phyloP scores from a whole-genome alignment of 371 early-diverging fungal genomes.

The Coemansia sp. region DNA sequence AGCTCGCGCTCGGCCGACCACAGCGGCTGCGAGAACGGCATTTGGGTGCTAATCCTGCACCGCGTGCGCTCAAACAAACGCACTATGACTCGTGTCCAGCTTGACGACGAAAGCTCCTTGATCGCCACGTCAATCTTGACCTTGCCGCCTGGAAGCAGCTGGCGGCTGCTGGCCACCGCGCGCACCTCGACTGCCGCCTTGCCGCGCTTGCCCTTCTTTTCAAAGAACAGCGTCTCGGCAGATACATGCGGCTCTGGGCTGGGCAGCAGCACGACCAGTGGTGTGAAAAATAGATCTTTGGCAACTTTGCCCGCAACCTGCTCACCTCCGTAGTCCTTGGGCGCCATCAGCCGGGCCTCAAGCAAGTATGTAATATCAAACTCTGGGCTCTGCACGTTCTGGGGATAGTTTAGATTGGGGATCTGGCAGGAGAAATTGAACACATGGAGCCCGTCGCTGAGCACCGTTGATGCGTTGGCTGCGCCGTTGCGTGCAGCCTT shows the following conservation, averaged over 20 bases:
- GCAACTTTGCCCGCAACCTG: conserved; percentile 15
- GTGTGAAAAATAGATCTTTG: conserved; percentile 33
- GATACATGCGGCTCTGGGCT: conserved; percentile 11
- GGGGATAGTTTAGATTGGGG: conserved; percentile 48
- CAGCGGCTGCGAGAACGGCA: conserved; percentile 24
- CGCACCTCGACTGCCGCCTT: conserved; percentile 44
- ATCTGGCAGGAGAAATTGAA: conserved; percentile 45
- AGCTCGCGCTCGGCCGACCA: conserved; percentile 42
- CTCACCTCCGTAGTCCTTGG: conserved; percentile 26
- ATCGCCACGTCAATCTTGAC: conserved; percentile 35
- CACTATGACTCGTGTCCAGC: conserved; percentile 35
- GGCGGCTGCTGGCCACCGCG: conserved; percentile 15
- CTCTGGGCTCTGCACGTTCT: conserved; percentile 25
- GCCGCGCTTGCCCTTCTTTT: conserved; percentile 43
- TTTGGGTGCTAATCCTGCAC: conserved; percentile 21
- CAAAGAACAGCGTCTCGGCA: conserved; percentile 41
- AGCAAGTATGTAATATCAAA: conserved; percentile 31
- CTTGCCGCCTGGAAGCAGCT: conserved; percentile 32
- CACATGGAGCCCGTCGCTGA: conserved; percentile 45
- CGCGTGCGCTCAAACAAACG: conserved; percentile 41
- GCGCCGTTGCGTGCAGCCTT: conserved; percentile 36
- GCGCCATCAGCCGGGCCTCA: conserved; percentile 23
- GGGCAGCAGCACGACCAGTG: conserved; percentile 24
- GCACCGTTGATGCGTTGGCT: conserved; percentile 36
- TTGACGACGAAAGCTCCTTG: conserved; percentile 39